A percentile compares a stretch with the other conserved stretches of the same genome.
Conservation (phyloP, 1,284 basidiomycete genomes). For the Cutaneotrichosporon dermatis region DNA sequence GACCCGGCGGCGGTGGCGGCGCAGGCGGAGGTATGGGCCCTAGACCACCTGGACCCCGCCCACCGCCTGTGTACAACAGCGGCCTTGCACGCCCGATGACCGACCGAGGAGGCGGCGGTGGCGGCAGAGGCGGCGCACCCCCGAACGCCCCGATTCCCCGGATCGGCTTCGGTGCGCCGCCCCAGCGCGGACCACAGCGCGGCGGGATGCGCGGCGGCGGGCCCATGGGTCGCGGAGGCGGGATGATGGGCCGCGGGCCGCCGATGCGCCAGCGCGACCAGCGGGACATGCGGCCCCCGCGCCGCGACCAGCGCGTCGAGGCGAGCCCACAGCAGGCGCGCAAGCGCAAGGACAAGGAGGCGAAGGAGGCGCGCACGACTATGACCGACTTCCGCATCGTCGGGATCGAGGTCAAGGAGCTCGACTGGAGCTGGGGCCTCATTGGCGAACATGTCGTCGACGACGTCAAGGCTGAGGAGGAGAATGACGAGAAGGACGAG, state of each 20-base stretch:
- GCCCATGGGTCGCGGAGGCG: conserved; percentile 7
- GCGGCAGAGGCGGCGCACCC: conserved; percentile 16
- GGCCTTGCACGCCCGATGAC: conserved; percentile 29
- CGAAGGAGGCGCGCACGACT: conserved; percentile 64
- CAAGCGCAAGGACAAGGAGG: conserved; percentile 27
- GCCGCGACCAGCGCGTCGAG: conserved; percentile 6
- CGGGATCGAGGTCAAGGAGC: conserved; percentile 65
- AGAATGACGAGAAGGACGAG: conserved; percentile 11
- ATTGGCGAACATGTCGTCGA: conserved; percentile 30
- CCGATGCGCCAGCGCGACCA: conserved; percentile 11
- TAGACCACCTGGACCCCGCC: conserved; percentile 21
- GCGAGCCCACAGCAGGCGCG: conserved; percentile 17
- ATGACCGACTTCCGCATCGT: conserved; percentile 95
- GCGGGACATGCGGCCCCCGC: conserved; percentile 7
- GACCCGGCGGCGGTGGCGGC: conserved; percentile 50
- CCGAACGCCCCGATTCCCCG: conserved; percentile 10
- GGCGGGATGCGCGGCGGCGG: conserved; percentile 17
- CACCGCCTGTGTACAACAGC: conserved; percentile 7
- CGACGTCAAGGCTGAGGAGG: conserved; percentile 17
- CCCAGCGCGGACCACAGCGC: conserved; percentile 51
- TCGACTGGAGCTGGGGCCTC: conserved; percentile 51
- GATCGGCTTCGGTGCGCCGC: conserved; percentile 37
- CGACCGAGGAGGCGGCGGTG: conserved; percentile 37
- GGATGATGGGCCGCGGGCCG: conserved; percentile 13
- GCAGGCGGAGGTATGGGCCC: conserved; percentile 31